These are phyloP conservation scores for Triticum urartu DNA, from an alignment of 176 grass and related monocot species.

Conservation along the genomic window DNA sequence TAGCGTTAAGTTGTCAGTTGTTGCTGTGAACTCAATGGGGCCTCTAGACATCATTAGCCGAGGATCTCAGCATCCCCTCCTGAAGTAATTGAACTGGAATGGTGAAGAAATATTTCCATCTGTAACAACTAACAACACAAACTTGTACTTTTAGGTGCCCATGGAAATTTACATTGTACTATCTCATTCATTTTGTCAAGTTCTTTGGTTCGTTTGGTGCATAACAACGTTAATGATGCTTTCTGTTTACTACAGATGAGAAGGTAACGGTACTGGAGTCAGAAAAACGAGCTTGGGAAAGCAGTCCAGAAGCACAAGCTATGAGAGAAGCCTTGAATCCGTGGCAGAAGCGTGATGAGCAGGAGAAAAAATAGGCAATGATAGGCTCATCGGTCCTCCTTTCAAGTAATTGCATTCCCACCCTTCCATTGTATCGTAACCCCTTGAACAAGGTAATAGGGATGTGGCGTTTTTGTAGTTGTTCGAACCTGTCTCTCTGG, in stretches of 20 bases:
- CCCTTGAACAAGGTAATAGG: conserved; percentile 4
- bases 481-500: background rate
- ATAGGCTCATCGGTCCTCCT: conserved; percentile 21
- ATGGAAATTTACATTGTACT: too few relatives aligned
- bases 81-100: background rate
- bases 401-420: background rate
- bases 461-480: background rate
- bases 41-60: background rate
- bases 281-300: conserved; percentile 86
- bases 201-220: background rate
- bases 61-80: background rate
- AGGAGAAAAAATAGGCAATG: conserved; percentile 33
- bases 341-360: conserved; percentile 64
- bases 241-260: conserved; percentile 55
- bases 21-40: background rate
- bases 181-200: background rate
- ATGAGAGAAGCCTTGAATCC: conserved; percentile 86
- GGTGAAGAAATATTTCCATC: background rate
- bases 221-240: background rate
- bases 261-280: conserved; percentile 76
- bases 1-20: background rate
- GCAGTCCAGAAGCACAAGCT: conserved; percentile 65
- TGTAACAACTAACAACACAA: background rate
- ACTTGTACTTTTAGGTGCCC: background rate
- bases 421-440: background rate